Evolutionary conservation across 306 rosid species (phyloP).

Genomic region (Castanea crenata): DNA sequence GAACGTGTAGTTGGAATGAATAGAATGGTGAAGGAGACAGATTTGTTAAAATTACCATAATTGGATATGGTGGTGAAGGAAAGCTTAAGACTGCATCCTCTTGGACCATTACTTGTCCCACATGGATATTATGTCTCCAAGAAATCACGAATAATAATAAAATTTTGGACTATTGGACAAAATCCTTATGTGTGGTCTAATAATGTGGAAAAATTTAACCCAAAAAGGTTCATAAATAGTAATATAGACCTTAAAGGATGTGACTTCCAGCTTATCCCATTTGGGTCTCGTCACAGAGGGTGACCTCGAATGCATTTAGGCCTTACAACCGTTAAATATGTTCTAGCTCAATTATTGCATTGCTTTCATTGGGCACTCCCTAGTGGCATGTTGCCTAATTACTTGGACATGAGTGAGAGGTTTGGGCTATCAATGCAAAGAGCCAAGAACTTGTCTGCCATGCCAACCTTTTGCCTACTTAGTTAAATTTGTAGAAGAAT

Average conservation of each 20-base stretch:
- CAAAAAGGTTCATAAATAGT: constrained; percentile 30
- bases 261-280: constrained; percentile 41
- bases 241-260: constrained; percentile 24
- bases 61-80: constrained; percentile 45
- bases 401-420: constrained; percentile 38
- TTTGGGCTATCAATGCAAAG: constrained; percentile 38
- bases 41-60: constrained; percentile 28
- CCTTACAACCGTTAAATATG: constrained; percentile 8
- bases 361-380: constrained; percentile 46
- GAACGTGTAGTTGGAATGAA: constrained; percentile 25
- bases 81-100: constrained; percentile 34
- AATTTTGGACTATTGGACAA: constrained; percentile 36
- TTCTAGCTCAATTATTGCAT: constrained; percentile 39
- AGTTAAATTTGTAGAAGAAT: neutral
- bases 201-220: constrained; percentile 36
- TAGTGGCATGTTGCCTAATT: neutral
- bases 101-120: constrained; percentile 34
- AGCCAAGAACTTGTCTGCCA: constrained; percentile 23
- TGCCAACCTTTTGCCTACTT: constrained; percentile 23
- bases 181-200: constrained; percentile 38
- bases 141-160: constrained; percentile 29
- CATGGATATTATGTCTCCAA: constrained; percentile 36
- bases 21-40: constrained; percentile 35
- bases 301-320: constrained; percentile 47
- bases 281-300: constrained; percentile 40